Evolutionary conservation across 2,329 filamentous ascomycete genomes (phyloP), one percentile per base, ranked within the genome.

Genomic region (Hymenoscyphus repandus): DNA sequence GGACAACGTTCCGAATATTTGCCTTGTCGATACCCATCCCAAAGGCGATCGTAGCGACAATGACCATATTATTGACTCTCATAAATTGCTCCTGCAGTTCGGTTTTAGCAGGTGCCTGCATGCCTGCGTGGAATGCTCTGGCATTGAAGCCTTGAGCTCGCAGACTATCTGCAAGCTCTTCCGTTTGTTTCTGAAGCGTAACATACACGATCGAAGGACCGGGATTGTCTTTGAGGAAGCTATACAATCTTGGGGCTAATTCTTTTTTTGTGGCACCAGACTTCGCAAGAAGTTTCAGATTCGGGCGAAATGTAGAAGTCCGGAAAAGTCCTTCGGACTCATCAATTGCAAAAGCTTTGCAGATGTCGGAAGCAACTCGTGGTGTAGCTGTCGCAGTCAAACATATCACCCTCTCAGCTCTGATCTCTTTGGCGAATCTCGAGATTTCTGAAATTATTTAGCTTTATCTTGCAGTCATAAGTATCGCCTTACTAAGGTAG

Each of bases 161-260:
- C 2, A 81, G 59, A 1, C 65, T 57, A 1, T 51, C 34, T 1
- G 75, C 74, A 6, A 80, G 62, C 0, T 48, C 40, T 50, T 75
- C 76, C 0, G 78, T 71, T 56, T 79, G 73, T 60, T 72, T 75
- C 51, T 83, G 80, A 0, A 76, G 62, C 0, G 79, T 82, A 1
- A 83, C 78, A 49, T 85, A 85, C 11, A 85, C 70, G 18, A 85
- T 76, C 0, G 78, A 78, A 2, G 80, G 70, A 0, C 81, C 82
- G 1, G 71, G 68, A 49, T 83, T 70, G 0, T 69, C 56, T 31
- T 65, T 66, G 7, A 85, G 65, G 52, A 82, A 83, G 0, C 64
- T 52, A 32, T 72, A 69, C 10, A 79, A 61, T 39, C 68, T 67
- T 1, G 71, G 66, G 38, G 71, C 71, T 45, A 77, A 75, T 2